phyloP scores from a whole-genome alignment of 805 yeast genomes.

The Wickerhamiella domercqiae region DNA sequence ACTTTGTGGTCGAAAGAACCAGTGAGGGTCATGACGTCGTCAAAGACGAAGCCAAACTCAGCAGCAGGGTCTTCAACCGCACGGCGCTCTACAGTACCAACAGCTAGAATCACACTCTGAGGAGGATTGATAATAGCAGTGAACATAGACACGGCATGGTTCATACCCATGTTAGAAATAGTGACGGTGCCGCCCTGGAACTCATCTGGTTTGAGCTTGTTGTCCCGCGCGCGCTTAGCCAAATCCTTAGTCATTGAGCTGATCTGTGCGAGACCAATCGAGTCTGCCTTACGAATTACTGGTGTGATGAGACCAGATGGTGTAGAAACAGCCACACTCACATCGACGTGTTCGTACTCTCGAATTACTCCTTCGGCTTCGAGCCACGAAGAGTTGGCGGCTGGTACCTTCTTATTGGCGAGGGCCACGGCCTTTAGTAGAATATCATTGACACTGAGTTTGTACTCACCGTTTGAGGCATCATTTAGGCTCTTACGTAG shows the following conservation, averaged over 20 bases:
- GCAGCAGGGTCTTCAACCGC: conserved; percentile 86
- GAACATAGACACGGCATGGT: conserved; percentile 79
- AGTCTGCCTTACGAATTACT: conserved; percentile 74
- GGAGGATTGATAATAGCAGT: conserved; percentile 98
- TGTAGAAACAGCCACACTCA: conserved; percentile 96
- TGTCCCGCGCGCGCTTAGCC: conserved; percentile 90
- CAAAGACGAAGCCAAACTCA: conserved; percentile 85
- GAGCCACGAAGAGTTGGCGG: conserved; percentile 87
- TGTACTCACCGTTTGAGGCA: conserved; percentile 71
- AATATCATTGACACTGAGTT: conserved; percentile 85
- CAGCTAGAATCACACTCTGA: conserved; percentile 83
- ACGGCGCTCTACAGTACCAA: conserved; percentile 82
- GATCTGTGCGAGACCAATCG: conserved; percentile 72
- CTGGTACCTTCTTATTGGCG: conserved; percentile 83
- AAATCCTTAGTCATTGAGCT: conserved; percentile 77
- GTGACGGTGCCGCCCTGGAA: conserved; percentile 99
- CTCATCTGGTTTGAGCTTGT: conserved; percentile 88
- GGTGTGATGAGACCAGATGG: conserved; percentile 97
- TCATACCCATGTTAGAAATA: conserved; percentile 98
- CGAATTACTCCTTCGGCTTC: conserved; percentile 81
- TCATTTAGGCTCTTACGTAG: conserved; percentile 82
- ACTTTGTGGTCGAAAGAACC: conserved; percentile 98
- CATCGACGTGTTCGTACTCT: conserved; percentile 82
- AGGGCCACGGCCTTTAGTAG: conserved; percentile 86
- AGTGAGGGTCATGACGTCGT: conserved; percentile 78